Base-by-base conservation (phyloP, 345 rosid species). In the Acer saccharum region DNA sequence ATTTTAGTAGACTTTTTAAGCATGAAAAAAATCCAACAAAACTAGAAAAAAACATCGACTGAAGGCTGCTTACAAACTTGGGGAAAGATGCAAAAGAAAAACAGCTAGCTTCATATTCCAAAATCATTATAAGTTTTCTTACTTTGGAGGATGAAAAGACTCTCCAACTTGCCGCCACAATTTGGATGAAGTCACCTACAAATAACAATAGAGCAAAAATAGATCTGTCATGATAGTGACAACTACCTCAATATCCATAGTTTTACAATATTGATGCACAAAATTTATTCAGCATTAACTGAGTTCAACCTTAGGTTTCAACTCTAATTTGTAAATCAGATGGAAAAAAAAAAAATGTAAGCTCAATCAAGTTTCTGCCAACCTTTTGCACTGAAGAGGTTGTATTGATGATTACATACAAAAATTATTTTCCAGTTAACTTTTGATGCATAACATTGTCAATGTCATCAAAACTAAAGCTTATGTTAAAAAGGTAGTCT, bases 151-250 rank as follows among this genome's bases (percentile, higher is more conserved):
- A 75, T 92, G 84, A 85, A 94, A 94, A 68, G 97, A 89, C 83
- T 94, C 97, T 81, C 98, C 98, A 46, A 94, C 92, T 84, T 90
- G 93, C 82, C 96, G 88, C 98, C 98, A 93, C 69, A 87, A 84
- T 81, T 91, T 93, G 32, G 87, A 78, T 68, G 88, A 74, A 54
- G 98, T 94, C 82, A 93, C 98, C 98, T 94, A 78, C 77, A 87
- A 23, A 81, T 58, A 78, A 52, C 71, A 79, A 81, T 32, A 63
- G 62, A 72, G 20, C 57, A 64, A 76, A 82, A 72, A 67, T 48
- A 72, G 74, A 18, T 48, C 32, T 27, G 60, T 78, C 46, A 84
- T 72, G 66, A 68, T 46, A 68, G 20, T 73, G 35, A 55, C 25
- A 50, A 67, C 39, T 17, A 72, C 48, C 39, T n/a, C 23, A 29